phyloP scores from a whole-genome alignment of 2,329 filamentous ascomycete species.

The Sodiomyces alkalinus region DNA sequence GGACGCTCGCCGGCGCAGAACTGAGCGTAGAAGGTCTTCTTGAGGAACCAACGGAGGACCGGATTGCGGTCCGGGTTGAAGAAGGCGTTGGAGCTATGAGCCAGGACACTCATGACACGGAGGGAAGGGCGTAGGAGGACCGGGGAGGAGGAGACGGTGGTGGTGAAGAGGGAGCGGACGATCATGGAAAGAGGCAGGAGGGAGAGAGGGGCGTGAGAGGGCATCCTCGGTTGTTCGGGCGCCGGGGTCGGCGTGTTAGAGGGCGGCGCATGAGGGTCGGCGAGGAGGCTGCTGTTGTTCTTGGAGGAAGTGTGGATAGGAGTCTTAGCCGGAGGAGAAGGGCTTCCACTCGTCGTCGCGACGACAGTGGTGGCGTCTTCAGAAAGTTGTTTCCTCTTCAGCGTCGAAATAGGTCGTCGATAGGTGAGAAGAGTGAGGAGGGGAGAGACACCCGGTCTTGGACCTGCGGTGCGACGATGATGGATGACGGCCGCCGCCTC shows the following conservation, averaged over 20 bases:
- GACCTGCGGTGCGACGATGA: too few species aligned
- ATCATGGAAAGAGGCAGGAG: slow-evolving; percentile 52
- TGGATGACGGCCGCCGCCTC: too few species aligned
- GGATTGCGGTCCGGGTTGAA: slow-evolving; percentile 65
- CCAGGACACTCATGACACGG: slow-evolving; percentile 50
- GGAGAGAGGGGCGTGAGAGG: slow-evolving; percentile 32
- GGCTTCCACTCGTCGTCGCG: neutral
- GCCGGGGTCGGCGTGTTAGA: neutral
- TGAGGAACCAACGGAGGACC: slow-evolving; percentile 53
- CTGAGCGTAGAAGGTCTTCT: slow-evolving; percentile 76
- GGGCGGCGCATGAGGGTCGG: neutral
- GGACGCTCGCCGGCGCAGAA: slow-evolving; percentile 76
- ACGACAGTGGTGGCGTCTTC: too few species aligned
- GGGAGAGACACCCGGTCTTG: too few species aligned
- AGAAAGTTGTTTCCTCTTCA: neutral
- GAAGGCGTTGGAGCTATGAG: slow-evolving; percentile 49
- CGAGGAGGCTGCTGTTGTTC: neutral
- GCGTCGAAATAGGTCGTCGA: too few species aligned
- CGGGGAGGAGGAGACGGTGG: slow-evolving; percentile 53
- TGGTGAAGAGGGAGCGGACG: slow-evolving; percentile 54
- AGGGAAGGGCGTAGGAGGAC: slow-evolving; percentile 57
- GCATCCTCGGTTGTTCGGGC: too few species aligned
- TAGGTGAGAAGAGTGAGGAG: too few species aligned
- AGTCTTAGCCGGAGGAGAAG: neutral
- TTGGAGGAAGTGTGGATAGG: neutral